phyloP scores from a whole-genome alignment of 2,329 filamentous ascomycete species.

The Alternaria consortialis region DNA sequence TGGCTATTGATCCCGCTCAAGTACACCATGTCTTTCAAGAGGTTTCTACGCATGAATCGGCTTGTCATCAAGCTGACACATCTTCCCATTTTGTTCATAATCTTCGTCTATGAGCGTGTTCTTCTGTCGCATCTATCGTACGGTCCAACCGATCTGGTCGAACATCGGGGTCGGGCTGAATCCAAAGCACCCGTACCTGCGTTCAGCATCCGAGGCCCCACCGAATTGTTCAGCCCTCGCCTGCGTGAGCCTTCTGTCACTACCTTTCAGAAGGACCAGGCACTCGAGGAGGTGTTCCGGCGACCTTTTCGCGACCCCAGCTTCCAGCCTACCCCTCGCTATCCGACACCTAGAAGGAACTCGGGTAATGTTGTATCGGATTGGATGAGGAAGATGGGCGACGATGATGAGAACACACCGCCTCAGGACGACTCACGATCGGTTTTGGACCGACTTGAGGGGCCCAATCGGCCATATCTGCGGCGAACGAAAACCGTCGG shows the following conservation, averaged over 20 bases:
- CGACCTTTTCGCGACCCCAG: constrained; percentile 69
- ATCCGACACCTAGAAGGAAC: constrained; percentile 68
- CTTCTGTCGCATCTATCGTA: constrained; percentile 79
- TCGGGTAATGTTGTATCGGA: constrained; percentile 83
- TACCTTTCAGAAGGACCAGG: constrained; percentile 88
- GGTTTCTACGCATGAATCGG: constrained; percentile 88
- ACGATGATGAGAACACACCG: constrained; percentile 68
- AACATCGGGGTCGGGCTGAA: constrained; percentile 70
- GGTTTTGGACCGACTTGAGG: constrained; percentile 66
- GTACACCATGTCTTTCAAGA: constrained; percentile 79
- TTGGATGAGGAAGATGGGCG: constrained; percentile 81
- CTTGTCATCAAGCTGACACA: constrained; percentile 91
- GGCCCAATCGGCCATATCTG: constrained; percentile 60
- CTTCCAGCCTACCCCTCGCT: constrained; percentile 40
- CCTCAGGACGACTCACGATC: constrained; percentile 69
- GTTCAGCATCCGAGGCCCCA: constrained; percentile 50
- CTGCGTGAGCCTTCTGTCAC: constrained; percentile 86
- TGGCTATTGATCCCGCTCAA: constrained; percentile 87
- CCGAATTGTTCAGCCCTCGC: constrained; percentile 77
- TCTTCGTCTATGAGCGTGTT: constrained; percentile 86
- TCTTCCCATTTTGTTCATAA: constrained; percentile 83
- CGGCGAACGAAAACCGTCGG: constrained; percentile 59
- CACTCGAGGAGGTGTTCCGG: constrained; percentile 90
- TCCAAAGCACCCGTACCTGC: constrained; percentile 63
- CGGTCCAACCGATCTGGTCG: constrained; percentile 86